phyloP scores from a whole-genome alignment of 176 grass and related monocot species.

The Elymus sibiricus region DNA sequence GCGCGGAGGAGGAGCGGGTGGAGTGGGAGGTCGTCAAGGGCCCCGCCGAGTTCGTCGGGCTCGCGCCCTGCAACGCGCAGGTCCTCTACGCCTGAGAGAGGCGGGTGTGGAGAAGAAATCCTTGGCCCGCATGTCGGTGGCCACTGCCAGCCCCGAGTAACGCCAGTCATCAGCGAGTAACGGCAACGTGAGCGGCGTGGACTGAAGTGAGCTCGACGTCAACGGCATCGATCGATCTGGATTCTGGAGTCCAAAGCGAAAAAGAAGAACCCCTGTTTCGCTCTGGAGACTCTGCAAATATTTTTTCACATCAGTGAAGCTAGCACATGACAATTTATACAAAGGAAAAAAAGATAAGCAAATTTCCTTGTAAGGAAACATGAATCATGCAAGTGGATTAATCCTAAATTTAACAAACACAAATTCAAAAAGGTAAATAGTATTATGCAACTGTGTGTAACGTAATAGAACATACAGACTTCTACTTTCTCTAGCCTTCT shows the following conservation, averaged over 20 bases:
- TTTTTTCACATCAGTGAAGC: too few relatives aligned
- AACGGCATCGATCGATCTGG: not conserved
- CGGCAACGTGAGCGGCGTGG: not conserved
- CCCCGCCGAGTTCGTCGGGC: constrained; percentile 59
- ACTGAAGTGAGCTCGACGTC: not conserved
- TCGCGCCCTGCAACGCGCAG: constrained; percentile 78
- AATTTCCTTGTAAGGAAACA: too few relatives aligned
- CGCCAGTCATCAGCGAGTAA: not conserved
- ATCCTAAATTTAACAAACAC: too few relatives aligned
- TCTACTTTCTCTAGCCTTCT: too few relatives aligned
- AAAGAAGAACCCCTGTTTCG: too few relatives aligned
- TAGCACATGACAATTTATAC: too few relatives aligned
- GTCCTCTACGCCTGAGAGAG: constrained; percentile 52
- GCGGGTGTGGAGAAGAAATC: not conserved
- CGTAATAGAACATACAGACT: too few relatives aligned
- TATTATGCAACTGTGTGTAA: too few relatives aligned
- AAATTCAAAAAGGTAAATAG: too few relatives aligned
- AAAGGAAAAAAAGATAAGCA: too few relatives aligned
- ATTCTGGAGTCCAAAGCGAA: not conserved
- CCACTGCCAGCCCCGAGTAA: not conserved
- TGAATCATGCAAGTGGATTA: too few relatives aligned
- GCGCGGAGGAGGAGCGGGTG: constrained; percentile 35
- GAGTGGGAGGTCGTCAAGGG: constrained; percentile 90
- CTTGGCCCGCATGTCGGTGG: not conserved
- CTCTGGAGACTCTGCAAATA: too few relatives aligned